Conservation (phyloP, 2,329 filamentous ascomycete genomes). For the Cryphonectria nitschkei region DNA sequence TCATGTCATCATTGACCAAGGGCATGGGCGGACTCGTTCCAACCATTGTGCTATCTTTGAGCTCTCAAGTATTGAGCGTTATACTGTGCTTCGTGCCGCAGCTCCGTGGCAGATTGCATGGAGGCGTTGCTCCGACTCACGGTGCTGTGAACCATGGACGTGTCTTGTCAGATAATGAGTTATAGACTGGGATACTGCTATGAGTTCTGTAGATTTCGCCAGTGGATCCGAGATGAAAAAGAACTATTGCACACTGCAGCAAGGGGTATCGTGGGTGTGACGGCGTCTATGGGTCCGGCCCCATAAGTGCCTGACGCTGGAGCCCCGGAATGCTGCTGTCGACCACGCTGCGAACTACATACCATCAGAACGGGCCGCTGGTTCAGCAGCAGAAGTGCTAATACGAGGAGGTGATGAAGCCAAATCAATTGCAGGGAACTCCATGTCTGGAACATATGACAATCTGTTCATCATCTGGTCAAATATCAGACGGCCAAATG, state of each 20-base stretch:
- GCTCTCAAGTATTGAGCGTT: neutral
- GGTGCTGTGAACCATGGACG: neutral
- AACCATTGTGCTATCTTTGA: neutral
- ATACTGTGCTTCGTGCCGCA: neutral
- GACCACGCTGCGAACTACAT: neutral
- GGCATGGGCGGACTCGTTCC: neutral
- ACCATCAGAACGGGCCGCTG: neutral
- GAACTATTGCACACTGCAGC: neutral
- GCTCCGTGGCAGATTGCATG: neutral
- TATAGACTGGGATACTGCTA: neutral
- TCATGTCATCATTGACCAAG: neutral
- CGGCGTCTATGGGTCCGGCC: neutral
- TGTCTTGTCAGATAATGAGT: neutral
- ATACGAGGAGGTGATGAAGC: neutral
- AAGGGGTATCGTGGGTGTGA: neutral
- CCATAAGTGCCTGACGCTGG: conserved; percentile 2
- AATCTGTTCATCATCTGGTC: neutral
- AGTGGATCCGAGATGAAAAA: neutral
- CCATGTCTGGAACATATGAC: too few species aligned
- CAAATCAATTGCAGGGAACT: neutral
- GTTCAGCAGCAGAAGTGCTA: neutral
- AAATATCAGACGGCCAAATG: neutral
- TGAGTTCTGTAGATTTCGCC: neutral
- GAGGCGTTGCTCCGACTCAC: neutral
- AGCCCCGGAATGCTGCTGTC: neutral